A percentile compares a stretch with the other conserved stretches of the same genome.
Conservation (phyloP, 768 basidiomycete species). For the Calocera viscosa region DNA sequence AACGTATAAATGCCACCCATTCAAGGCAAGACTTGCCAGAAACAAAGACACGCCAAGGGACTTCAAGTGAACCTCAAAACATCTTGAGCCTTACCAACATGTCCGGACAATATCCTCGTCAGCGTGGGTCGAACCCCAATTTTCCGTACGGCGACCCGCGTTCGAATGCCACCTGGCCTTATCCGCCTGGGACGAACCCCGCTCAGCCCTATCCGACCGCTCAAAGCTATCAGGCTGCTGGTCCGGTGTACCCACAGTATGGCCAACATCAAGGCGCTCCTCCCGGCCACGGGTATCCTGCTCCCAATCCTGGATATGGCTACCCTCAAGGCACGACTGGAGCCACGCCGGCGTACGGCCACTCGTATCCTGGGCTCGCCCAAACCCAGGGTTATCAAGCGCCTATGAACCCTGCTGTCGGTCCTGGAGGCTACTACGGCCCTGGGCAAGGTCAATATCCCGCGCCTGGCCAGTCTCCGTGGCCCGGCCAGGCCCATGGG, state of each 20-base stretch:
- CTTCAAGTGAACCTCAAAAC: not conserved
- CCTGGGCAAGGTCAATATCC: not conserved
- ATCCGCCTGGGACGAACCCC: not conserved
- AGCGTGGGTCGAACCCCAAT: not conserved
- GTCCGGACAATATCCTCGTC: conserved; percentile 4
- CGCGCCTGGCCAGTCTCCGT: not conserved
- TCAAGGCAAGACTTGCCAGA: not conserved
- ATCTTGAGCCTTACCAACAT: not conserved
- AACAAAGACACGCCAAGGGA: not conserved
- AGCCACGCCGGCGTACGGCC: not conserved
- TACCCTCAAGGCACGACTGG: not conserved
- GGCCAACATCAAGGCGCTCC: not conserved
- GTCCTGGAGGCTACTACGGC: not conserved
- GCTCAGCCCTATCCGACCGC: not conserved
- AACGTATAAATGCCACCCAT: not conserved
- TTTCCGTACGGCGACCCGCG: not conserved
- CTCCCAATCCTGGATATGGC: not conserved
- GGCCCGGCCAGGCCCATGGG: not conserved
- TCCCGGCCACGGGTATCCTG: not conserved
- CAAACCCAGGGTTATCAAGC: not conserved
- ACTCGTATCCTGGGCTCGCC: not conserved
- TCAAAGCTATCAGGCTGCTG: not conserved
- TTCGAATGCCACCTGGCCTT: not conserved
- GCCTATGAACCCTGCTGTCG: not conserved
- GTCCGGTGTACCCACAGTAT: not conserved